Evolutionary conservation across 306 rosid genomes (phyloP).

Genomic region (Lathyrus oleraceus): DNA sequence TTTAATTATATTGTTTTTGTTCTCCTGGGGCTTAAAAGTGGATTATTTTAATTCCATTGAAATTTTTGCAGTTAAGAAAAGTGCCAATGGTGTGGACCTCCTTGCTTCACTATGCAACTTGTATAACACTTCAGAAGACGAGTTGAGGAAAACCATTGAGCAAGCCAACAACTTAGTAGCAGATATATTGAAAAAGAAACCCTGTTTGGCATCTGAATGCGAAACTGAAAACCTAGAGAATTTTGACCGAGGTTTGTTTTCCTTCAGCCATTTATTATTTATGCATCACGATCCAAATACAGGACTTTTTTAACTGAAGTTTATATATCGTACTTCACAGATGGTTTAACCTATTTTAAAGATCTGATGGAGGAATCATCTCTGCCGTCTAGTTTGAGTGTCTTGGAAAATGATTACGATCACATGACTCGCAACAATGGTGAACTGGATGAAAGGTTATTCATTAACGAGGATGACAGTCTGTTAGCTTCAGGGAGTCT

Average conservation of each 20-base stretch:
- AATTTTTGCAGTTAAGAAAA: conserved; percentile 66
- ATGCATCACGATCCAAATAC: neutral
- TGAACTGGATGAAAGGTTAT: conserved; percentile 89
- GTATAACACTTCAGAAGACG: conserved; percentile 81
- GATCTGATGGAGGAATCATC: conserved; percentile 75
- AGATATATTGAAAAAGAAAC: conserved; percentile 76
- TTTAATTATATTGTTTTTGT: conserved; percentile 12
- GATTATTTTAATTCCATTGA: conserved; percentile 34
- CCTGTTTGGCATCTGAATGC: conserved; percentile 72
- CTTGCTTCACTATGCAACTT: conserved; percentile 83
- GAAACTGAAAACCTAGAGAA: conserved; percentile 63
- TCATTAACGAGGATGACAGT: conserved; percentile 84
- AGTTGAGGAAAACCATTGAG: conserved; percentile 76
- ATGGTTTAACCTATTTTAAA: conserved; percentile 81
- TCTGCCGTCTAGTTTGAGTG: conserved; percentile 57
- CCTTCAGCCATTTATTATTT: conserved; percentile 12
- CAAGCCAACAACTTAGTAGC: conserved; percentile 75
- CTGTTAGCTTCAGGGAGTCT: conserved; percentile 78
- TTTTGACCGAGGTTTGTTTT: conserved; percentile 66
- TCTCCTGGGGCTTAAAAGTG: conserved; percentile 2
- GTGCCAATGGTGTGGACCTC: conserved; percentile 75
- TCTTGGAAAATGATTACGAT: conserved; percentile 78
- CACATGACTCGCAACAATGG: conserved; percentile 62
- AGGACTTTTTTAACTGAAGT: conserved; percentile 15
- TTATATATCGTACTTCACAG: conserved; percentile 48